Conservation (phyloP, 1,284 basidiomycete species). For the Leccinum variabile region DNA sequence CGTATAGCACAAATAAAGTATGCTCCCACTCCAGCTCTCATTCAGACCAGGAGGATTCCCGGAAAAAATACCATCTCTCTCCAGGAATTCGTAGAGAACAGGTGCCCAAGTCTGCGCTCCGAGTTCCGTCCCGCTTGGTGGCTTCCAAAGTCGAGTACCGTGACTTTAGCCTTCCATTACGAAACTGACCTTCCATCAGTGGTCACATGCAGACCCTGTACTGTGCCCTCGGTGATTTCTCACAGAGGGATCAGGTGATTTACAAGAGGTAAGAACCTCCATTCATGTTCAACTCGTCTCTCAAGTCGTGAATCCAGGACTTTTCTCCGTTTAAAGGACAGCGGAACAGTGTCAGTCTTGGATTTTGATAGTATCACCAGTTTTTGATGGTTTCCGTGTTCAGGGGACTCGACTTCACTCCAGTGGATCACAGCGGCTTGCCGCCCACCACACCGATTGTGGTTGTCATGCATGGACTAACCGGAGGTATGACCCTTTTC, state of each 20-base stretch:
- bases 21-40: conserved; percentile 41
- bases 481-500: conserved; percentile 60
- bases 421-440: conserved; percentile 50
- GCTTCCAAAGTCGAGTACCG: conserved; percentile 54
- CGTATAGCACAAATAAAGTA: conserved; percentile 31
- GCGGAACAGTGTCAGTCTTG: conserved; percentile 63
- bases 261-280: conserved; percentile 55
- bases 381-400: conserved; percentile 1
- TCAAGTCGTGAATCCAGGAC: conserved; percentile 40
- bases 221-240: conserved; percentile 70
- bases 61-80: conserved; percentile 39
- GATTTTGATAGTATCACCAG: neutral
- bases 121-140: conserved; percentile 66
- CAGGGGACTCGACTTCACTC: conserved; percentile 77
- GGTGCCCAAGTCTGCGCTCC: conserved; percentile 57
- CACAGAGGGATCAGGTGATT: conserved; percentile 63
- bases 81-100: conserved; percentile 52
- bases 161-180: conserved; percentile 3
- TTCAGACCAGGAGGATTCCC: conserved; percentile 35
- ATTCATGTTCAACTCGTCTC: neutral
- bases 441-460: conserved; percentile 75
- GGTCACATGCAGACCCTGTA: conserved; percentile 77
- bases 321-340: conserved; percentile 61
- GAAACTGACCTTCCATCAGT: conserved; percentile 37
- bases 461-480: conserved; percentile 83